Evolutionary conservation across 805 yeast species (phyloP), one percentile per base, ranked within the genome.

Genomic region (Kuraishia molischiana): DNA sequence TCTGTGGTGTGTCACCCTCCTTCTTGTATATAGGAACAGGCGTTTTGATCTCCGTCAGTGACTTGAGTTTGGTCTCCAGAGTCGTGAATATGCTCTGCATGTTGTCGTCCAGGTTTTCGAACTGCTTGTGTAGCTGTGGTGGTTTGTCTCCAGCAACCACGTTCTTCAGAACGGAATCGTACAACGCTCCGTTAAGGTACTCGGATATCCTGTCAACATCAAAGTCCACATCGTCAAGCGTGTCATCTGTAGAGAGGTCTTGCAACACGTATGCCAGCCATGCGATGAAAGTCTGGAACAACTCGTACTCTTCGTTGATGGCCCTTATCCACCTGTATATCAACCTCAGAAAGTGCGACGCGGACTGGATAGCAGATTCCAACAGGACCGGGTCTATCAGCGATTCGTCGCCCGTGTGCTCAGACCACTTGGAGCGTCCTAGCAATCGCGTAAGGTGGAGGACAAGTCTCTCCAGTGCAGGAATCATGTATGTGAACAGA

Each of bases 401-500:
- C 19, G 45, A 32, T 30, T 39, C 39, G 15, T 39, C 15, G 17
- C 42, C 44, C 10, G n/a, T 38, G 20, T 39, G 46, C 13, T 50
- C 46, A 14, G 51, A 49, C 72, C 73, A 69, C 37, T 53, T 52
- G 1, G 65, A 41, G 3, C 64, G 36, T 3, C 76, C 67, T 28
- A 54, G 55, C 11, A 77, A 44, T 4, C 62, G 58, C n/a, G 59
- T 58, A 2, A 76, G 45, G 13, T 70, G 49, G 0, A 77, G 51
- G 2, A 80, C 54, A 24, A 77, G 44, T 39, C 78, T 67, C 41
- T 82, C 86, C 19, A 70, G 51, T 0, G 77, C 65, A 3, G 81
- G 76, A 5, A 79, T 60, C 17, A 78, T 41, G 29, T 69, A 67
- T 31, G 72, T 61, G 39, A 72, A 69, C 1, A 74, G 44, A 0